These are phyloP conservation scores for Aureobasidium sp. DNA, from an alignment of 2,329 filamentous ascomycete genomes.

Conservation along the genomic window DNA sequence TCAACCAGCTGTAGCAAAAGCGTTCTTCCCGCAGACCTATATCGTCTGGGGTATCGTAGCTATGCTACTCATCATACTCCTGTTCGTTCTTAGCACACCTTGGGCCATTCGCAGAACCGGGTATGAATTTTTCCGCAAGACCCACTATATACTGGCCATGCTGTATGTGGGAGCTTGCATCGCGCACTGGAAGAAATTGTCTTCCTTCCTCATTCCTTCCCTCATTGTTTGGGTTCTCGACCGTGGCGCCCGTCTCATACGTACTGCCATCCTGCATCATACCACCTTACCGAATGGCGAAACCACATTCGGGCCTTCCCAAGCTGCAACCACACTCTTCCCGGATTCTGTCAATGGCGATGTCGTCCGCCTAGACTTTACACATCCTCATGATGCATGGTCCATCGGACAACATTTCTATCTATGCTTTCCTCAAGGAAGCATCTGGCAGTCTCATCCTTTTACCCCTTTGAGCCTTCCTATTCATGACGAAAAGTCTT, in stretches of 20 bases:
- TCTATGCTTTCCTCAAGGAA: conserved; percentile 56
- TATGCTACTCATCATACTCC: conserved; percentile 52
- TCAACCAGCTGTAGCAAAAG: conserved; percentile 50
- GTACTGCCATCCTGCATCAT: conserved; percentile 53
- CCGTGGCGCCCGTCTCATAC: conserved; percentile 48
- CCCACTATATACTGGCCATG: conserved; percentile 64
- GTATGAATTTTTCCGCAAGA: conserved; percentile 69
- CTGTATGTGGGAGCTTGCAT: conserved; percentile 68
- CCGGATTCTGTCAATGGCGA: conserved; percentile 49
- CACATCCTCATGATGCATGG: conserved; percentile 52
- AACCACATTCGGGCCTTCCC: conserved; percentile 50
- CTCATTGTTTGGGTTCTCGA: conserved; percentile 59
- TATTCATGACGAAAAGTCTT: conserved; percentile 20
- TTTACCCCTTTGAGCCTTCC: conserved; percentile 55
- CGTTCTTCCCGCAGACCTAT: conserved; percentile 56
- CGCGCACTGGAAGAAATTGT: conserved; percentile 61
- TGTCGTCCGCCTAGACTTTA: conserved; percentile 58
- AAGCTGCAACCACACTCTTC: conserved; percentile 42
- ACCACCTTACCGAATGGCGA: conserved; percentile 42
- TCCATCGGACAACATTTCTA: conserved; percentile 63
- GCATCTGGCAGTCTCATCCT: conserved; percentile 64
- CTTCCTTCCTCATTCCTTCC: conserved; percentile 59
- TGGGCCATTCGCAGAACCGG: conserved; percentile 57
- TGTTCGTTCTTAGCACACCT: conserved; percentile 52
- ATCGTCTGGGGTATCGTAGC: conserved; percentile 67